phyloP scores from a whole-genome alignment of 2,329 filamentous ascomycete genomes.

The Fusarium sp. region DNA sequence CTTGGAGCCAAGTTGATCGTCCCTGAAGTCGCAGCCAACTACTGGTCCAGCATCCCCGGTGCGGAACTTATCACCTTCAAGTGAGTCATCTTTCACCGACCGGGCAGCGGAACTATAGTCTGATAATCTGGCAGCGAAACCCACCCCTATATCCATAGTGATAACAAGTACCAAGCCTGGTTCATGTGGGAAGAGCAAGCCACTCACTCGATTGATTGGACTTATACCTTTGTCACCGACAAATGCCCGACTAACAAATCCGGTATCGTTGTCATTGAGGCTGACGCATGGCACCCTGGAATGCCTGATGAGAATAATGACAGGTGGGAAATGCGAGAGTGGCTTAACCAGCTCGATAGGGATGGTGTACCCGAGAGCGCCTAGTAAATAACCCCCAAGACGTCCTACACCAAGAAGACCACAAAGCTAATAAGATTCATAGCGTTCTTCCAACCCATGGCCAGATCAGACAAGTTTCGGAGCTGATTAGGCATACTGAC shows the following conservation, averaged over 20 bases:
- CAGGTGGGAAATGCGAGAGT: constrained; percentile 9
- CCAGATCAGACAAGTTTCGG: background rate
- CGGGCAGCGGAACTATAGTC: background rate
- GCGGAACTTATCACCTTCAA: constrained; percentile 18
- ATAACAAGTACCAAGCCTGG: constrained; percentile 9
- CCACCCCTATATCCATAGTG: constrained; percentile 7
- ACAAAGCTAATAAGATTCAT: background rate
- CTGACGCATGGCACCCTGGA: constrained; percentile 10
- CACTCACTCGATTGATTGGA: constrained; percentile 11
- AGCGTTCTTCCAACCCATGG: constrained; percentile 16
- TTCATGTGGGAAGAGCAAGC: constrained; percentile 12
- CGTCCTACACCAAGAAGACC: background rate
- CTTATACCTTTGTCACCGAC: constrained; percentile 12
- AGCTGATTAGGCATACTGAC: constrained; percentile 8
- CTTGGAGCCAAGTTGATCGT: constrained; percentile 8
- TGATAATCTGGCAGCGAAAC: no score
- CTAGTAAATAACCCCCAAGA: background rate
- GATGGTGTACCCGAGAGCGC: constrained; percentile 1
- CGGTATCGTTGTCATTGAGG: constrained; percentile 1
- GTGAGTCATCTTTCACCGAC: background rate
- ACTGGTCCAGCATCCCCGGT: constrained; percentile 11
- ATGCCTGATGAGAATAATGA: constrained; percentile 1
- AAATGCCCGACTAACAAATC: no score
- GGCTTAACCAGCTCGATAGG: background rate
- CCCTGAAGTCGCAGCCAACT: background rate